Percentiles rank a stretch among this genome's conserved stretches.
These are phyloP conservation scores for Chlamydomonas schloesseri DNA, from an alignment of 139 green algal species.

Conservation along the genomic window DNA sequence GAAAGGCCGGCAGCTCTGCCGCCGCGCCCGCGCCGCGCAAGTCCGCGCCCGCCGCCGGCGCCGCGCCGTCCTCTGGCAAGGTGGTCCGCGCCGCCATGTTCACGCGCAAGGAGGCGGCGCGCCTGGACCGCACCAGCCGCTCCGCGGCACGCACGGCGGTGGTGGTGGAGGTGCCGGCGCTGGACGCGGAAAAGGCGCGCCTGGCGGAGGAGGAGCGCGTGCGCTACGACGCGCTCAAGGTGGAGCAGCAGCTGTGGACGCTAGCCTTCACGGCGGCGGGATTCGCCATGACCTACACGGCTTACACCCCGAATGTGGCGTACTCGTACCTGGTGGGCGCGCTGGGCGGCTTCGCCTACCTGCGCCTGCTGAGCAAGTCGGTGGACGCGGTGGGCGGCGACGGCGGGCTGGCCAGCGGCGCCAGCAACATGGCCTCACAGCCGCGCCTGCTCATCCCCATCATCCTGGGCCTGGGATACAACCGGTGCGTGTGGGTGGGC, in stretches of 20 bases:
- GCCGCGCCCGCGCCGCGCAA: not conserved
- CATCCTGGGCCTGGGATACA: slow-evolving; percentile 87
- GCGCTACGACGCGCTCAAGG: slow-evolving; percentile 66
- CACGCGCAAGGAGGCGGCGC: slow-evolving; percentile 35
- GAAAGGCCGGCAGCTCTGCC: not conserved
- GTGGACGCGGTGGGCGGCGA: slow-evolving; percentile 78
- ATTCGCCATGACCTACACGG: slow-evolving; percentile 57
- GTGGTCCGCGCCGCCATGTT: slow-evolving; percentile 2
- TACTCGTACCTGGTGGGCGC: slow-evolving; percentile 87
- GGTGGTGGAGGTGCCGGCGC: slow-evolving; percentile 1
- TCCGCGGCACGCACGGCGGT: slow-evolving; percentile 10
- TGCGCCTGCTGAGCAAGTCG: slow-evolving; percentile 83
- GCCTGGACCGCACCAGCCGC: slow-evolving; percentile 24
- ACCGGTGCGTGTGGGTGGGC: slow-evolving; percentile 66
- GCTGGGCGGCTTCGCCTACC: slow-evolving; percentile 84
- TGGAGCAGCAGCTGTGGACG: slow-evolving; percentile 63
- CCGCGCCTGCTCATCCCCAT: slow-evolving; percentile 91
- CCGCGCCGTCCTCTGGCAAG: not conserved
- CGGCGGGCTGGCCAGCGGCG: slow-evolving; percentile 20
- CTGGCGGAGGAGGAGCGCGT: slow-evolving; percentile 46
- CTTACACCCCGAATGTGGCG: slow-evolving; percentile 77
- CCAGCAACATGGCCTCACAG: slow-evolving; percentile 59
- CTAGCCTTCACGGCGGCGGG: slow-evolving; percentile 57
- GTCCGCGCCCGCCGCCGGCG: not conserved
- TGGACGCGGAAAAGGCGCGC: slow-evolving; percentile 19